A percentile compares a stretch with the other conserved stretches of the same genome.
phyloP scores from a whole-genome alignment of 225 moss, liverwort and hornwort genomes.

The Physcomitrellopsis africana region DNA sequence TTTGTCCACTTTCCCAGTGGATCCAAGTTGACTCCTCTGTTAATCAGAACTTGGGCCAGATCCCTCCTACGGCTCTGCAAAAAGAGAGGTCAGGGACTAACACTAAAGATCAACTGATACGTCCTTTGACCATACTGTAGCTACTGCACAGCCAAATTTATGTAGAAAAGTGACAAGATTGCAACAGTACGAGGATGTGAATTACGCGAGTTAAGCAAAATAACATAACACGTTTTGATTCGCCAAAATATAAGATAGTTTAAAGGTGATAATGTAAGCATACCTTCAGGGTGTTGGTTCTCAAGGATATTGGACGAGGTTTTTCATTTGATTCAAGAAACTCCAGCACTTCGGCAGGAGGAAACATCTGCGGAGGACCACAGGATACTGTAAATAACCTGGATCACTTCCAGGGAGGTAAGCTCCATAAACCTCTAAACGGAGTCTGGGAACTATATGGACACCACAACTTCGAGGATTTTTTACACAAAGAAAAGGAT shows the following conservation, averaged over 20 bases:
- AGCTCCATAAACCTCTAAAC: background rate
- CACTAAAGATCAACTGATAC: background rate
- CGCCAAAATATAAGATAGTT: background rate
- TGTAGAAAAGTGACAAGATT: background rate
- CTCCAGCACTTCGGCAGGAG: conserved; percentile 87
- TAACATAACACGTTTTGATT: background rate
- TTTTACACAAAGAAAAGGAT: background rate
- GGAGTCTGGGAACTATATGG: background rate
- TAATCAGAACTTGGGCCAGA: conserved; percentile 86
- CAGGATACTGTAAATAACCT: conserved; percentile 24
- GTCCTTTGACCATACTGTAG: background rate
- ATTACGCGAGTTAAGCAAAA: background rate
- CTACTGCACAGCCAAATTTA: background rate
- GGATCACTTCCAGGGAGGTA: background rate
- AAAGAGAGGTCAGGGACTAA: conserved; percentile 6
- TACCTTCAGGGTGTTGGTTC: conserved; percentile 96
- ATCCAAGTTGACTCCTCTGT: conserved; percentile 96
- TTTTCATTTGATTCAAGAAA: conserved; percentile 92
- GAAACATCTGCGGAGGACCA: conserved; percentile 78
- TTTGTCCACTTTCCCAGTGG: conserved; percentile 99
- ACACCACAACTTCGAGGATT: background rate
- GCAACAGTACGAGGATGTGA: background rate
- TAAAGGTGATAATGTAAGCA: background rate
- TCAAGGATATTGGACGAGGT: conserved; percentile 89
- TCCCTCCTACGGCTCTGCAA: conserved; percentile 88